Evolutionary conservation across 2,329 filamentous ascomycete species (phyloP).

Genomic region (Aspergillus awamori): DNA sequence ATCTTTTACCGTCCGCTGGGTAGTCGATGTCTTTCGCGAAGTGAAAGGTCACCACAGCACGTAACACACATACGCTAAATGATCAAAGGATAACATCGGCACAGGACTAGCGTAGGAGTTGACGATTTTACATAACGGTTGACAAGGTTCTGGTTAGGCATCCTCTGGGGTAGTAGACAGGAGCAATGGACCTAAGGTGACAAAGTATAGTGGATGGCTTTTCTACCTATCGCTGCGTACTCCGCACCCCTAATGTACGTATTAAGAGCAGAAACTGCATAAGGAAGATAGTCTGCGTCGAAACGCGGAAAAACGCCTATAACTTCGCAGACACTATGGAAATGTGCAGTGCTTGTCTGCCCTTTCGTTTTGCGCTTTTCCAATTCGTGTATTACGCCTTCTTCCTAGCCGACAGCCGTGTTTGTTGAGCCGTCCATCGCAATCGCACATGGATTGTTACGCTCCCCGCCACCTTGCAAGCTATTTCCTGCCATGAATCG

Average conservation of each 20-base stretch:
- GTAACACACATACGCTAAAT: neutral
- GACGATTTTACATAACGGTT: neutral
- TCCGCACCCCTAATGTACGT: neutral
- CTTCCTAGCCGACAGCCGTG: neutral
- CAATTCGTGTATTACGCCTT: neutral
- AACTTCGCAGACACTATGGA: neutral
- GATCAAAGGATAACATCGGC: neutral
- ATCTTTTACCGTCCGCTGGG: neutral
- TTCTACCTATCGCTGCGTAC: neutral
- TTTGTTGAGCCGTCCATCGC: neutral
- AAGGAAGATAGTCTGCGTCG: neutral
- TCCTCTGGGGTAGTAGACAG: neutral
- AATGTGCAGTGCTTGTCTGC: neutral
- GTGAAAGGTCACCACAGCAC: too few species aligned
- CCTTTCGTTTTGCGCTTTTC: neutral
- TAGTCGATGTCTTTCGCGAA: too few species aligned
- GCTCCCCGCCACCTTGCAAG: neutral
- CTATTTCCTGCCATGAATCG: neutral
- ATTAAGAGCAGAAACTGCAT: neutral
- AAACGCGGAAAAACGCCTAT: neutral
- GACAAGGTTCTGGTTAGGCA: neutral
- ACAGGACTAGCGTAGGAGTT: neutral
- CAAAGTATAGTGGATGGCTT: neutral
- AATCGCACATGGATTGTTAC: neutral
- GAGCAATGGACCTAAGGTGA: neutral